These are phyloP conservation scores for Raphanus raphanistrum DNA, from an alignment of 345 rosid genomes.

Conservation along the genomic window DNA sequence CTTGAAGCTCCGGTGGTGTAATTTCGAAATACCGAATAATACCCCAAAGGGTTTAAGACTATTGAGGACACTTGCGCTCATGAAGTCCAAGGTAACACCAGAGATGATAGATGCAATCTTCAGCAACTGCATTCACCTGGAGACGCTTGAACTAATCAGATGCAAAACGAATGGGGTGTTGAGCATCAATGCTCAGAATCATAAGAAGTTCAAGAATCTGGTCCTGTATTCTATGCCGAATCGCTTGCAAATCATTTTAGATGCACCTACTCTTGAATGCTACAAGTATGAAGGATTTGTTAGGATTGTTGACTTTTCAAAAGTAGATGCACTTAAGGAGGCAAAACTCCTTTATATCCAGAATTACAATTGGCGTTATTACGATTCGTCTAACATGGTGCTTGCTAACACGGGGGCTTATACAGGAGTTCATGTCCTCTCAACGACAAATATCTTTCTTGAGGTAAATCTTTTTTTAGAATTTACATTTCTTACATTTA, in stretches of 20 bases:
- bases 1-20: slow-evolving; percentile 9
- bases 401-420: neutral
- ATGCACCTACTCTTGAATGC: slow-evolving; percentile 16
- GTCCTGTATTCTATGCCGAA: neutral
- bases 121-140: slow-evolving; percentile 1
- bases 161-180: neutral
- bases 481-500: neutral
- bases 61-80: slow-evolving; percentile 2
- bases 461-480: slow-evolving; percentile 20
- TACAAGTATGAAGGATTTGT: slow-evolving; percentile 18
- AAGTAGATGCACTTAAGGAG: neutral
- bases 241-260: neutral
- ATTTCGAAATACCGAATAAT: neutral
- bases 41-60: slow-evolving; percentile 7
- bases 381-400: neutral
- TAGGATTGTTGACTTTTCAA: neutral
- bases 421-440: neutral
- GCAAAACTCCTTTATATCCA: neutral
- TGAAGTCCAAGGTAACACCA: neutral
- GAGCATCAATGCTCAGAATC: neutral
- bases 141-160: neutral
- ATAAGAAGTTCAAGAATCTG: slow-evolving; percentile 10
- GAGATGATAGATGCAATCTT: slow-evolving; percentile 4
- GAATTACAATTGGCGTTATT: neutral
- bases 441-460: slow-evolving; percentile 21